Base-by-base conservation (phyloP, 371 early-diverging fungal genomes). In the Vairimorpha necatrix region DNA sequence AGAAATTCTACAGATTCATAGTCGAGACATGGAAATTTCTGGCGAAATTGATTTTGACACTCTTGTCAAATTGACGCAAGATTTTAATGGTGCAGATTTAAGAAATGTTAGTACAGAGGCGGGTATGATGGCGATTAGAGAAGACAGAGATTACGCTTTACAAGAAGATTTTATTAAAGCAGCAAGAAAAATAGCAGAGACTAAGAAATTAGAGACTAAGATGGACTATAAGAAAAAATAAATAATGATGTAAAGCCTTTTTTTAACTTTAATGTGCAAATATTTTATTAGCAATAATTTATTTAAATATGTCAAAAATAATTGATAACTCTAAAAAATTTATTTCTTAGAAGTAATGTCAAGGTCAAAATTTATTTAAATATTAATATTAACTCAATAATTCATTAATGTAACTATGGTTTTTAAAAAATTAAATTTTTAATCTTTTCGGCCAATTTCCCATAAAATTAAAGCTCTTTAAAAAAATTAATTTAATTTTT, bases 101-200 rank as follows among this genome's bases (percentile, higher is more conserved):
- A 88, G 98, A 81, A 96, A 97, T 82, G 93, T 96, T 22, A 97
- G 98, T 86, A 97, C 97, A 32, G 99, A 98, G 86, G 95, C 98
- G 2, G 97, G 97, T 78, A 96, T 98, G 97, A 93, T 95, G 89
- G 99, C 99, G 33, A 94, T 98, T 77, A 91, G 98, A 56, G 98
- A 95, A 74, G 97, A 98, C 68, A 90, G 98, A 71, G 95, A 96
- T 83, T 95, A 92, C 86, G 91, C 93, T 47, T 86, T 93, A 28
- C 94, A 97, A 82, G 96, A 96, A 81, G 98, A 98, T 84, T 97
- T 97, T 83, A 94, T 96, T 92, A 96, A 95, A 87, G 95, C 97
- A 13, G 96, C 93, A 28, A 89, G 99, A 79, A 98, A 98, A 88
- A 92, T 98, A 38, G 91, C 90, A 9, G 96, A 95, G 68, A 89